phyloP scores from a whole-genome alignment of 23 red algal genomes.

The Gracilaria gracilis region DNA sequence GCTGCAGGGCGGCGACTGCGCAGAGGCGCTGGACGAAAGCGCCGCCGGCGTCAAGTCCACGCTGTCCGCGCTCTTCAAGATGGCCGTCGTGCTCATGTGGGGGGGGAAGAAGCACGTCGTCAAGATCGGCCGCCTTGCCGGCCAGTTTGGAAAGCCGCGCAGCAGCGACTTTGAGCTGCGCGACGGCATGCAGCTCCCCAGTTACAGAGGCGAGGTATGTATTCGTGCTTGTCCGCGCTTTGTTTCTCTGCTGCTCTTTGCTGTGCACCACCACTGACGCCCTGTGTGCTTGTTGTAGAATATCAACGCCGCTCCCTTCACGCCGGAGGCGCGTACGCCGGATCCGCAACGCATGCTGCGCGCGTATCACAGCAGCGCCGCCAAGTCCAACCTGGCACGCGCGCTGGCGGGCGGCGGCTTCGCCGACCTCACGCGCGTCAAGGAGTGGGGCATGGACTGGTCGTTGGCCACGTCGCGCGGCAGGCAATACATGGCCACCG shows the following conservation, averaged over 20 bases:
- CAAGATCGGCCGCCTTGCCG: conserved; percentile 97
- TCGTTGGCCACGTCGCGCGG: conserved; percentile 76
- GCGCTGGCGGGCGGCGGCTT: conserved; percentile 87
- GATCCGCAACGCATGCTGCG: conserved; percentile 94
- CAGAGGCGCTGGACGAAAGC: conserved; percentile 88
- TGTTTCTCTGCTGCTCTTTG: not conserved
- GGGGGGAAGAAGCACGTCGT: conserved; percentile 85
- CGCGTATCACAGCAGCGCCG: conserved; percentile 84
- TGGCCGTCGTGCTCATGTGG: conserved; percentile 99
- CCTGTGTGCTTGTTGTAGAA: too few species aligned
- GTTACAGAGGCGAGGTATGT: conserved; percentile 91
- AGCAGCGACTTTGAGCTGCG: conserved; percentile 83
- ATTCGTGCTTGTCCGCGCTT: not conserved
- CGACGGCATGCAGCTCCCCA: conserved; percentile 82
- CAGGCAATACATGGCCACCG: conserved; percentile 83
- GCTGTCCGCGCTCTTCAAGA: conserved; percentile 89
- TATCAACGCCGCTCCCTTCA: conserved; percentile 78
- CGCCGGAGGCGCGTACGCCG: conserved; percentile 77
- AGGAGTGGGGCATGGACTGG: conserved; percentile 98
- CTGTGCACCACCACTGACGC: too few species aligned
- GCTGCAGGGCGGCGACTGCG: conserved; percentile 98
- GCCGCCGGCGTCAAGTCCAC: conserved; percentile 85
- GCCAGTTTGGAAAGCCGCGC: conserved; percentile 98
- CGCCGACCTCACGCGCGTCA: conserved; percentile 86
- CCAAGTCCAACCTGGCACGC: conserved; percentile 92